Base-by-base conservation (phyloP, 2,329 filamentous ascomycete genomes). In the Exutisphaerella laricina region DNA sequence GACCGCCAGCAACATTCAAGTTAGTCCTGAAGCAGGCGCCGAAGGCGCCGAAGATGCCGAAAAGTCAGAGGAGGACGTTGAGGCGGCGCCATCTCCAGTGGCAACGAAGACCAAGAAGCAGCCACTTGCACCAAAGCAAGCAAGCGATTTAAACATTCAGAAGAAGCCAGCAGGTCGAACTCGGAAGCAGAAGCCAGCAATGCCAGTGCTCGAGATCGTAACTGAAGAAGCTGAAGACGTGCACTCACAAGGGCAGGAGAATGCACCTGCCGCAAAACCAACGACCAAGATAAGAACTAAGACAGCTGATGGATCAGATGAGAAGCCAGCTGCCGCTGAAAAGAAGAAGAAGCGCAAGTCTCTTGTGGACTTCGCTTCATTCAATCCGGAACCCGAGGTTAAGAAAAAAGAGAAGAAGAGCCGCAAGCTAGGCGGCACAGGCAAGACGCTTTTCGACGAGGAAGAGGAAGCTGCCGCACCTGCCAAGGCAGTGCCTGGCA, bases 1-100 rank as follows among this genome's bases (percentile, higher is more conserved):
- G 38, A 82, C 79, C 18, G 80, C 74, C 48, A 82, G 72, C 50
- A 68, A 82, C 10, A 66, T 68, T n/a, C 66, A 70, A 5, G 51
- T 49, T n/a, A 50, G 46, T 28, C 37, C 64, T 56, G 43, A 41
- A 45, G 63, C 66, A 21, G 70, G 65, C 13, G 59, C 58, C 21
- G 55, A 61, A n/a, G 62, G 62, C 14, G 46, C 48, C 17, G 35
- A 44, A 7, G 48, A 46, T 20, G 48, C 57, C 2, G 48, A 50
- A 20, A 58, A 56, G 38, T 53, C 45, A 23, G 39, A 56, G 26
- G 57, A 61, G 14, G 46, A 51, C 13, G 42, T 55, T 17, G 57
- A 61, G 10, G 39, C 51, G 9, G 46, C 41, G 12, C 58, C 55
- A 34, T 56, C 50, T 16, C 42, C 59, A 26, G 58, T 60, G 45